Conservation (phyloP, 2,329 filamentous ascomycete genomes). For the Clarireedia hainanense region DNA sequence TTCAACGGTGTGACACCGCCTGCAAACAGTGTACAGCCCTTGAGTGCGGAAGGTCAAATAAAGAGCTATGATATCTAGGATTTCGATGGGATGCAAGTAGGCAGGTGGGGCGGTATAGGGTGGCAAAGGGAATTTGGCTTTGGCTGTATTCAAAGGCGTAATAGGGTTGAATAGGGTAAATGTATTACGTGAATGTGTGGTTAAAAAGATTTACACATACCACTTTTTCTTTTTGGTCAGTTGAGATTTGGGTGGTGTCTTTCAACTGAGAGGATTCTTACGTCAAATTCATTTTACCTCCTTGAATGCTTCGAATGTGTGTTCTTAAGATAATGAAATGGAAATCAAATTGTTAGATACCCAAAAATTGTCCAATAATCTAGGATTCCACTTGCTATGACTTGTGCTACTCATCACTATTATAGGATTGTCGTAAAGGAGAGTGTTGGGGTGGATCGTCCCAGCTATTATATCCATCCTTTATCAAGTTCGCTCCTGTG, state of each 20-base stretch:
- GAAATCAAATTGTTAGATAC: not conserved
- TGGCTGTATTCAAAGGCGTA: conserved; percentile 19
- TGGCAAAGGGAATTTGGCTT: not conserved
- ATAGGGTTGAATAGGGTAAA: conserved; percentile 21
- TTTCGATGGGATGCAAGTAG: conserved; percentile 2
- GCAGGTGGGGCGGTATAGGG: not conserved
- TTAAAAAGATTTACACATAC: conserved; percentile 1
- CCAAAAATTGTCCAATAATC: not conserved
- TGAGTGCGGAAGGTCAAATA: conserved; percentile 46
- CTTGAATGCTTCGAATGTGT: not conserved
- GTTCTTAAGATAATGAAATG: conserved; percentile 9
- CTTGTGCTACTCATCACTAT: conserved; percentile 2
- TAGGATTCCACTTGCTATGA: not conserved
- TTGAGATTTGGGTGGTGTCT: not conserved
- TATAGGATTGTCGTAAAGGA: conserved; percentile 1
- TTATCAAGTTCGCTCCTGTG: not conserved
- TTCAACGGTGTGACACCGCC: conserved; percentile 40
- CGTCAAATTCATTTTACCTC: not conserved
- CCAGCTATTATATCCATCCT: not conserved
- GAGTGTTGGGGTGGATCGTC: not conserved
- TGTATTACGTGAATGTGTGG: conserved; percentile 5
- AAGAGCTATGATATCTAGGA: conserved; percentile 36
- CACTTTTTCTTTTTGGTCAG: not conserved
- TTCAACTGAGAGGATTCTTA: conserved; percentile 2
- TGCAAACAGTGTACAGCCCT: conserved; percentile 41